Evolutionary conservation across 495 filamentous ascomycete genomes (phyloP).

Genomic region (Copromyces sp.): DNA sequence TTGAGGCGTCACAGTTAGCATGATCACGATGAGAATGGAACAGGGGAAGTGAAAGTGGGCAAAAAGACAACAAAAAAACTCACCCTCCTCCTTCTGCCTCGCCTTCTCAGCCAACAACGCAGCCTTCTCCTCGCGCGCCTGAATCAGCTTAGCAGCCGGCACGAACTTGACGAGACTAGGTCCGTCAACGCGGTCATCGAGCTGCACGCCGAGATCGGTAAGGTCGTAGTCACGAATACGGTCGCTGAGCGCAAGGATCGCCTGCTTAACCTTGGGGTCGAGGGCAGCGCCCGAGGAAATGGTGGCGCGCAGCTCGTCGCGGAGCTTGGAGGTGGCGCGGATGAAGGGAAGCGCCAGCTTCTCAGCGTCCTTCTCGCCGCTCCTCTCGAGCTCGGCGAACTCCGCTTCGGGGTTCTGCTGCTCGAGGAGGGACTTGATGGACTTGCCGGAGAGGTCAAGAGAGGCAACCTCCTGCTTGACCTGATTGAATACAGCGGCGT

Average conservation of each 20-base stretch:
- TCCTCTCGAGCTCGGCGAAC: constrained; percentile 29
- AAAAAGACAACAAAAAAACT: not conserved
- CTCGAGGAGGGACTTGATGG: constrained; percentile 19
- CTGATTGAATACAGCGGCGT: constrained; percentile 26
- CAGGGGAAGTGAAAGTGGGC: not conserved
- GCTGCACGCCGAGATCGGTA: constrained; percentile 68
- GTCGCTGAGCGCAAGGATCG: constrained; percentile 62
- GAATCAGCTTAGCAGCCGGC: constrained; percentile 55
- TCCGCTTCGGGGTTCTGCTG: constrained; percentile 31
- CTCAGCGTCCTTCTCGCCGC: constrained; percentile 35
- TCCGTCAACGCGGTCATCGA: constrained; percentile 64
- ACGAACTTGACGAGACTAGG: constrained; percentile 80
- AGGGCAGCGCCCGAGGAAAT: constrained; percentile 40
- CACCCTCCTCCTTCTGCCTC: constrained; percentile 51
- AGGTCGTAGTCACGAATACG: constrained; percentile 69
- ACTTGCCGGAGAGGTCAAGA: constrained; percentile 25
- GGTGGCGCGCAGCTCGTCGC: constrained; percentile 54
- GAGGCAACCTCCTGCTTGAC: constrained; percentile 29
- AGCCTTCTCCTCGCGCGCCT: constrained; percentile 62
- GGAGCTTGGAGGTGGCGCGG: constrained; percentile 51
- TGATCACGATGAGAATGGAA: constrained; percentile 15
- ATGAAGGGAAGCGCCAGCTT: constrained; percentile 53
- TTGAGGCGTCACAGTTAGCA: not conserved
- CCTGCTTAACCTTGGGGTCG: constrained; percentile 44
- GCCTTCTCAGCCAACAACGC: constrained; percentile 43